Evolutionary conservation across 192 early-diverging fungal genomes (phyloP), one percentile per base, ranked within the genome.

Genomic region (Entophlyctis luteolus): DNA sequence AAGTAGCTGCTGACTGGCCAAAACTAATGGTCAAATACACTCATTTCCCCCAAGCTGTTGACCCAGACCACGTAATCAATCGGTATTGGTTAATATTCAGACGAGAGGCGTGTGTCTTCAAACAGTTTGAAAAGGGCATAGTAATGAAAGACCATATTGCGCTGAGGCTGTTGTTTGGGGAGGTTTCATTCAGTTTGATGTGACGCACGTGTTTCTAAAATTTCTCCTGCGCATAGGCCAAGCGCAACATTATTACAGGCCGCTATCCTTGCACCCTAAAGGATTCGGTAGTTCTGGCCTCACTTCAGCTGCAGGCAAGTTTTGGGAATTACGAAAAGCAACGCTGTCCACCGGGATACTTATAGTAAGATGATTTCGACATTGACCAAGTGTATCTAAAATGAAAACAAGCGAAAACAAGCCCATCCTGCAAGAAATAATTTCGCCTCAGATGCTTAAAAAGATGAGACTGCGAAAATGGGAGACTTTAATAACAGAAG

Each of bases 1-100:
- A 78, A 29, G 56, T 86, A 14, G 79, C 82, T 67, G 42, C 46
- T 16, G 63, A 75, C 35, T 84, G 83, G 83, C 62, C 75, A 42
- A 53, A 48, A 22, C 62, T 76, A 54, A 72, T 84, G n/a, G 53
- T 74, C 25, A 82, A 84, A 52, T 84, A 80, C 70, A 84, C 84
- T 1, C 84, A 86, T 67, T 79, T 67, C 46, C 84, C 84, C 10
- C 79, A 86, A 68, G 76, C 74, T 16, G 62, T 70, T 1, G 72
- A 79, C 59, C 71, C 81, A 2, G 48, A 57, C 22, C 81, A 83
- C 48, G 72, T 78, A 22, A 74, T 84, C 55, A 84, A 82, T 54
- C 70, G 77, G 0, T 78, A 83, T 60, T 84, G 81, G 79, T 75
- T 86, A 31, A 70, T 83, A n/a, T 86, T 71, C 59, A 58, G 80